A percentile compares a stretch with the other conserved stretches of the same genome.
Conservation (phyloP, 192 early-diverging fungal genomes). For the Umbelopsis sp. region DNA sequence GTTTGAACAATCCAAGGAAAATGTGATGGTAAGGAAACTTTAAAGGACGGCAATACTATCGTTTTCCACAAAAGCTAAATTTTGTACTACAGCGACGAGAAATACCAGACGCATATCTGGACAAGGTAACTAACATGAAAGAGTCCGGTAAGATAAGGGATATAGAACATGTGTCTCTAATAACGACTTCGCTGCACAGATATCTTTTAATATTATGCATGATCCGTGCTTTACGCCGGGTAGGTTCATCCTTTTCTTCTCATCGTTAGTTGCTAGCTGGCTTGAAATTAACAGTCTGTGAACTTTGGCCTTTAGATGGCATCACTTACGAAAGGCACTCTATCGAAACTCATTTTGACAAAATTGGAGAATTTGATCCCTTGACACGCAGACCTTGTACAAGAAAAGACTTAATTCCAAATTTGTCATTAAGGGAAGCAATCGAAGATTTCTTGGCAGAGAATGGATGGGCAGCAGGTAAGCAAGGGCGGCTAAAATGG, state of each 20-base stretch:
- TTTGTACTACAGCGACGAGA: conserved; percentile 26
- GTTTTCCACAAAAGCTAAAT: too few relatives aligned
- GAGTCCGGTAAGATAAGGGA: not conserved
- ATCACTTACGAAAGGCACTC: conserved; percentile 78
- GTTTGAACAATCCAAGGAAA: conserved; percentile 55
- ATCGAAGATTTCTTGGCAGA: conserved; percentile 62
- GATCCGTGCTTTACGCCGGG: conserved; percentile 52
- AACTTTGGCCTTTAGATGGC: conserved; percentile 57
- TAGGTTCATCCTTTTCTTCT: not conserved
- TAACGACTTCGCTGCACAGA: conserved; percentile 46
- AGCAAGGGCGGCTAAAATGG: not conserved
- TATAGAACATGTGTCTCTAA: not conserved
- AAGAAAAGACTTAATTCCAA: conserved; percentile 72
- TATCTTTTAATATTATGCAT: conserved; percentile 83
- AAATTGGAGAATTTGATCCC: conserved; percentile 86
- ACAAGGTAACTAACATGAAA: conserved; percentile 22
- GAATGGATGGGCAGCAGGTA: conserved; percentile 63
- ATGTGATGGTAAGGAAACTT: conserved; percentile 26
- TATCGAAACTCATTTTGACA: conserved; percentile 71
- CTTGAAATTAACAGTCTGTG: not conserved
- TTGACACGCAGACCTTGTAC: conserved; percentile 65
- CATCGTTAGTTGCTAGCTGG: not conserved
- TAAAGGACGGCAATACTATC: not conserved
- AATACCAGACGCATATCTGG: conserved; percentile 40
- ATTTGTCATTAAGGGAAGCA: conserved; percentile 71